Evolutionary conservation across 108 stramenopile genomes (phyloP), one percentile per base, ranked within the genome.

Genomic region (Fragilariopsis cylindrus): DNA sequence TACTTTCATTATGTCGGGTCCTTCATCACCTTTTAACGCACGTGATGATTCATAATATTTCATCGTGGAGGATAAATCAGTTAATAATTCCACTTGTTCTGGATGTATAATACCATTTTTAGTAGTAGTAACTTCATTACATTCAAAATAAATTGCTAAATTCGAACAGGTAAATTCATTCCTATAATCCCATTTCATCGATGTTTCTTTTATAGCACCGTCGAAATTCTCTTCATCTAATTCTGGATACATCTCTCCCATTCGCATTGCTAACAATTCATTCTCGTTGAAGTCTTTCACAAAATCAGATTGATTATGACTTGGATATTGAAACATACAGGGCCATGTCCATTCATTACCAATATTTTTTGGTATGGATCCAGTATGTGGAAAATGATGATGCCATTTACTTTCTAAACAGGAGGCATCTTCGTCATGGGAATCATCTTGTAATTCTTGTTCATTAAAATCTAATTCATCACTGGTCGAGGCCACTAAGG

Each of bases 191-290:
- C 95, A 96, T 54, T 85, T 83, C 77, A 93, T 88, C 8, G 73
- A 56, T 2, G 90, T 92, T 41, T 80, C 87, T 7, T 47, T 66
- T 0, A 30, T 30, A 0, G 30, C 30, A 15, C 62, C 62, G 1
- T 44, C 62, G 1, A 30, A 30, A 30, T 72, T 63, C 3, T 47
- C 81, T 69, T 85, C 82, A 58, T 95, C 94, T 30, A 88, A 43
- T 65, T 92, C 95, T 0, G 95, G 95, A 76, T 89, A 96, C 85
- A 93, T 85, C 76, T 96, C 79, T 2, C 89, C 92, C 92, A 96
- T 89, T 49, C 92, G 71, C 69, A 87, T 47, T 4, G 95, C 95
- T 76, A 96, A 69, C 75, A 93, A 87, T 70, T 93, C 92, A 11
- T 82, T 72, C 76, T 92, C 92, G 15, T 70, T 84, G 76, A 96